A percentile compares a stretch with the other conserved stretches of the same genome.
Conservation (phyloP, 805 yeast species). For the Schizosaccharomyces japonicus region DNA sequence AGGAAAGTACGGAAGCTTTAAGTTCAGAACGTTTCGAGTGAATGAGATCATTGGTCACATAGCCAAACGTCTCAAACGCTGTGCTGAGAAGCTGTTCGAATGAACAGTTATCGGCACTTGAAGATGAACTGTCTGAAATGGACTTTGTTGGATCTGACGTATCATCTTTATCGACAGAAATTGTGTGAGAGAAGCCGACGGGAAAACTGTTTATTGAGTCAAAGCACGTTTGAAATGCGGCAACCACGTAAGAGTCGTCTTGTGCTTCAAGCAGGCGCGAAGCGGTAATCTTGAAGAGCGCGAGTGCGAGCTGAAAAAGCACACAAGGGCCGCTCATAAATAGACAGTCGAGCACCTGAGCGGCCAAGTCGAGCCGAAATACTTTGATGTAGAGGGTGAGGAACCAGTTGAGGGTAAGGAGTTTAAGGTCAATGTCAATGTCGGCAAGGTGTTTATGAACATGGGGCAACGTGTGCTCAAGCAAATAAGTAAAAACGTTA, state of each 20-base stretch:
- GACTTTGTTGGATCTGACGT: constrained; percentile 46
- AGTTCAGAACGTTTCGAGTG: constrained; percentile 43
- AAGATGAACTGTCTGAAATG: constrained; percentile 36
- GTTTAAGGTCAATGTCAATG: constrained; percentile 73
- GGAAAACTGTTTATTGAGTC: constrained; percentile 46
- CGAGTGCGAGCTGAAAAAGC: constrained; percentile 78
- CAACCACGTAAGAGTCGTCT: constrained; percentile 82
- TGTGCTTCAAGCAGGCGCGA: constrained; percentile 53
- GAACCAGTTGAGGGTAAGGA: constrained; percentile 91
- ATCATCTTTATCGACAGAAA: too few species aligned
- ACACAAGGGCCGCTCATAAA: constrained; percentile 75
- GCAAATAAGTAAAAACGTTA: constrained; percentile 72
- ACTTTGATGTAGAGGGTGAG: constrained; percentile 69
- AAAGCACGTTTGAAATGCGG: constrained; percentile 64
- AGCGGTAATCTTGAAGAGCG: constrained; percentile 70
- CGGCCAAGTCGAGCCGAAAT: constrained; percentile 86
- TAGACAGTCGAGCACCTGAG: constrained; percentile 71
- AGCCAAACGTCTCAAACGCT: constrained; percentile 73
- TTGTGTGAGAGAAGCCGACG: too few species aligned
- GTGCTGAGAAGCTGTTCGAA: constrained; percentile 79
- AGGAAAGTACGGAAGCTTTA: constrained; percentile 55
- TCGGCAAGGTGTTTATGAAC: constrained; percentile 59
- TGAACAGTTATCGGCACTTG: constrained; percentile 20
- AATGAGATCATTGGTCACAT: constrained; percentile 52
- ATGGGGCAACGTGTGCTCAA: constrained; percentile 70